Conservation (phyloP, 1,284 basidiomycete species). For the Malassezia slooffiae region DNA sequence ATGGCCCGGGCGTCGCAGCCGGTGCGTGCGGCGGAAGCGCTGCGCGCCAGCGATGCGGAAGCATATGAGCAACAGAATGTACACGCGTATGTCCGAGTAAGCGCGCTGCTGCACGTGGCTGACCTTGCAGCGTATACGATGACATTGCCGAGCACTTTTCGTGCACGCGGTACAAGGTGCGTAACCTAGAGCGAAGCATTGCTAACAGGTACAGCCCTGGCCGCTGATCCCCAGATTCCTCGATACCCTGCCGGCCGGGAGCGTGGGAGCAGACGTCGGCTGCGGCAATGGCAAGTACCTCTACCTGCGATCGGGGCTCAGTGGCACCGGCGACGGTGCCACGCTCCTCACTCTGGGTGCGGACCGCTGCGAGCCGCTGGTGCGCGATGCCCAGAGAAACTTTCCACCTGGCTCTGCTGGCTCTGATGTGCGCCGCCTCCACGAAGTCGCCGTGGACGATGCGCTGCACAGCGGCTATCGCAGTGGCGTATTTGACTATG, state of each 20-base stretch:
- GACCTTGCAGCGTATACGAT: slow-evolving; percentile 62
- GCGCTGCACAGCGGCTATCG: slow-evolving; percentile 30
- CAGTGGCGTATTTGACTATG: slow-evolving; percentile 27
- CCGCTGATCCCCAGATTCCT: slow-evolving; percentile 79
- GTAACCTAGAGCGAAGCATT: slow-evolving; percentile 16
- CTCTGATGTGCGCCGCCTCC: slow-evolving; percentile 2
- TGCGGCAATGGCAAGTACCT: slow-evolving; percentile 98
- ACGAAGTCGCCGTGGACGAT: slow-evolving; percentile 42
- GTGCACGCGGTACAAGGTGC: slow-evolving; percentile 80
- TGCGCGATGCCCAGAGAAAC: slow-evolving; percentile 27
- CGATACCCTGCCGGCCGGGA: slow-evolving; percentile 60
- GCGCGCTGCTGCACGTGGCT: neutral
- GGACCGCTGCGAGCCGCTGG: slow-evolving; percentile 64
- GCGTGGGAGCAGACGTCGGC: slow-evolving; percentile 82
- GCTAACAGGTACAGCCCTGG: slow-evolving; percentile 59
- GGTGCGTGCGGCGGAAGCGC: slow-evolving; percentile 2
- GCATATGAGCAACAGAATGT: slow-evolving; percentile 40
- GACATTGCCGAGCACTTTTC: slow-evolving; percentile 84
- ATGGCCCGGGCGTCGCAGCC: slow-evolving; percentile 14
- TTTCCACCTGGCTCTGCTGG: slow-evolving; percentile 12
- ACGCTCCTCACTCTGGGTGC: slow-evolving; percentile 30
- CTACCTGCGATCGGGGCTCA: slow-evolving; percentile 30
- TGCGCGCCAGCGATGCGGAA: slow-evolving; percentile 17
- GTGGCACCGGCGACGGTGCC: neutral
- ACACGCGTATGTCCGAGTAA: slow-evolving; percentile 43